phyloP scores from a whole-genome alignment of 2,329 filamentous ascomycete species.

The Fusarium hainanense region DNA sequence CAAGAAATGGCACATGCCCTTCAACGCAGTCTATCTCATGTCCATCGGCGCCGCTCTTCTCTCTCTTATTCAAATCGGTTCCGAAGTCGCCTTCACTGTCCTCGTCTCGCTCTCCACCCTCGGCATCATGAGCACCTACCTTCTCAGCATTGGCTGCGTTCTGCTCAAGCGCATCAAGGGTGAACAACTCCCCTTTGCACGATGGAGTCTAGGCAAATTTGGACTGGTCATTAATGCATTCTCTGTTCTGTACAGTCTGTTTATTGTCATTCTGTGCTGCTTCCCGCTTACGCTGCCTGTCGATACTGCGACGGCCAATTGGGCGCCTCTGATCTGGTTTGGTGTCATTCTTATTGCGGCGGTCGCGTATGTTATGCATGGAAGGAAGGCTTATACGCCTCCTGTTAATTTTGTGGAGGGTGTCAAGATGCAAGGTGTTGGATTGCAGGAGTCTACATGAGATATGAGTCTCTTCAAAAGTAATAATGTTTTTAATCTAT shows the following conservation, averaged over 20 bases:
- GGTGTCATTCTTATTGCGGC: slow-evolving; percentile 18
- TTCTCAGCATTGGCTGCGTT: slow-evolving; percentile 26
- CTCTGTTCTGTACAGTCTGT: slow-evolving; percentile 26
- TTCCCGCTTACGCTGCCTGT: slow-evolving; percentile 17
- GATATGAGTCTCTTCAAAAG: neutral
- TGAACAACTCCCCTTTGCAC: slow-evolving; percentile 15
- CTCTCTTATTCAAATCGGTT: slow-evolving; percentile 23
- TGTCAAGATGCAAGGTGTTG: slow-evolving; percentile 14
- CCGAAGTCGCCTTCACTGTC: slow-evolving; percentile 21
- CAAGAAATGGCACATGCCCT: slow-evolving; percentile 32
- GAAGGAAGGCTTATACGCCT: slow-evolving; percentile 7
- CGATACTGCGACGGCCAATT: slow-evolving; percentile 20
- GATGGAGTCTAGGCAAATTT: slow-evolving; percentile 18
- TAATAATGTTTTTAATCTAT: too few species aligned
- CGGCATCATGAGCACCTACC: slow-evolving; percentile 29
- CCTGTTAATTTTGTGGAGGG: slow-evolving; percentile 30
- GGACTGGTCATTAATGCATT: slow-evolving; percentile 24
- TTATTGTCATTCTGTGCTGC: slow-evolving; percentile 30
- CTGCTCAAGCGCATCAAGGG: slow-evolving; percentile 26
- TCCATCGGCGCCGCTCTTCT: slow-evolving; percentile 25
- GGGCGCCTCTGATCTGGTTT: slow-evolving; percentile 30
- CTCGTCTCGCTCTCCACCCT: slow-evolving; percentile 20
- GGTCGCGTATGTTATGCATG: slow-evolving; percentile 14
- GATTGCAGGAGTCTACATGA: slow-evolving; percentile 13
- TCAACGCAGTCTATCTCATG: slow-evolving; percentile 29